Evolutionary conservation across 371 early-diverging fungal species (phyloP), one percentile per base, ranked within the genome.

Genomic region (Rhizopus sp.): DNA sequence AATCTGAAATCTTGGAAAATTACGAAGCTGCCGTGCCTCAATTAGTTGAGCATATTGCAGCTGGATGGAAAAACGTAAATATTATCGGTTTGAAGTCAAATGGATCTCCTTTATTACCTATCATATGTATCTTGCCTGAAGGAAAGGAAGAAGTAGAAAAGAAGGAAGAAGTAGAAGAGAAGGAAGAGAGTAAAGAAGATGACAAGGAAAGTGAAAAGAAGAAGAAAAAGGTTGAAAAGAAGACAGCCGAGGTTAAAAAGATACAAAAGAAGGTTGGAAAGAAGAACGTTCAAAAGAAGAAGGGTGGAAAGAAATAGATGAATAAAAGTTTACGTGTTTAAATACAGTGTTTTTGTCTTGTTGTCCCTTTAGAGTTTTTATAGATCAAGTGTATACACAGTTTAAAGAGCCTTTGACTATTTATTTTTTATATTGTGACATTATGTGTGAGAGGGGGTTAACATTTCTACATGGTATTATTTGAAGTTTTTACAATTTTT

Each of bases 1-100:
- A 66, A 33, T 37, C 31, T 5, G 62, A 66, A 29, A 35, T 66
- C 16, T 57, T 61, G 31, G 49, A 54, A 5, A 66, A 66, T 23
- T 57, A 55, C 30, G 38, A 54, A 44, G 41, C 30, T 38, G 59
- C 47, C 37, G 7, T 61, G 29, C 62, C 66, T 30, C 44, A 45
- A n/a, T 46, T 66, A 31, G 57, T 61, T 4, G 54, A 53, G 16
- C 40, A 35, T 23, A 40, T 50, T 48, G 57, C 57, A 46, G 41
- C 38, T 12, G 12, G 23, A 5, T 66, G 61, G 66, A 47, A 46
- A 23, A 37, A 57, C 47, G 66, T 66, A n/a, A 17, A 57, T 15
- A 30, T 57, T 5, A 17, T 66, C 8, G 58, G 55, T 35, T 0
- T 66, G 9, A 53, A 58, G 42, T 48, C 46, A 5, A 31, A 44